Conservation (phyloP, 306 rosid species). For the Casuarina cunninghamiana region DNA sequence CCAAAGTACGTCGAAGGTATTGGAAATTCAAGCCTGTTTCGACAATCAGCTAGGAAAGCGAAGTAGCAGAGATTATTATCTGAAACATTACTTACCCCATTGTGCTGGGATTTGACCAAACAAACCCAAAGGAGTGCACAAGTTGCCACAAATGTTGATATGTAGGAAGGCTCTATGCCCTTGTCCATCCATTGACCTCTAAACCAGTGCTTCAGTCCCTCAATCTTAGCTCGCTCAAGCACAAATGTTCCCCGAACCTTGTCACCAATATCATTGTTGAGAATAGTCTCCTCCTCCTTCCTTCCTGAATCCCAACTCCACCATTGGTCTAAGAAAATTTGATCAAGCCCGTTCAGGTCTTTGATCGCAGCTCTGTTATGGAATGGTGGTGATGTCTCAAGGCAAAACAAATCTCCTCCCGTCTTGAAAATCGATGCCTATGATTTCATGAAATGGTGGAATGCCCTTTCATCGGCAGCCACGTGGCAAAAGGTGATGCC, state of each 20-base stretch:
- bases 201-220: constrained; percentile 24
- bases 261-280: neutral
- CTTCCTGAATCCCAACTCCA: neutral
- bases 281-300: neutral
- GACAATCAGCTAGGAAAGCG: constrained; percentile 19
- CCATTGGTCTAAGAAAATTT: neutral
- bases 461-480: constrained; percentile 20
- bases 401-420: constrained; percentile 5
- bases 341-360: constrained; percentile 31
- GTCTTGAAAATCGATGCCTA: constrained; percentile 34
- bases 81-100: neutral
- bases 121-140: constrained; percentile 38
- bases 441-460: constrained; percentile 34
- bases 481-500: constrained; percentile 24
- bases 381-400: constrained; percentile 19
- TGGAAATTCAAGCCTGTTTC: constrained; percentile 1
- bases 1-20: constrained; percentile 31
- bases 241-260: constrained; percentile 21
- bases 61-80: constrained; percentile 9
- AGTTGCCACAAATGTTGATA: constrained; percentile 37
- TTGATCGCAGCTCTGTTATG: constrained; percentile 20
- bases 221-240: constrained; percentile 8
- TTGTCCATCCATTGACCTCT: neutral
- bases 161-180: neutral
- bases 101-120: constrained; percentile 10